phyloP scores from a whole-genome alignment of 2,329 filamentous ascomycete species.

The Penicillium psychrosexuale region DNA sequence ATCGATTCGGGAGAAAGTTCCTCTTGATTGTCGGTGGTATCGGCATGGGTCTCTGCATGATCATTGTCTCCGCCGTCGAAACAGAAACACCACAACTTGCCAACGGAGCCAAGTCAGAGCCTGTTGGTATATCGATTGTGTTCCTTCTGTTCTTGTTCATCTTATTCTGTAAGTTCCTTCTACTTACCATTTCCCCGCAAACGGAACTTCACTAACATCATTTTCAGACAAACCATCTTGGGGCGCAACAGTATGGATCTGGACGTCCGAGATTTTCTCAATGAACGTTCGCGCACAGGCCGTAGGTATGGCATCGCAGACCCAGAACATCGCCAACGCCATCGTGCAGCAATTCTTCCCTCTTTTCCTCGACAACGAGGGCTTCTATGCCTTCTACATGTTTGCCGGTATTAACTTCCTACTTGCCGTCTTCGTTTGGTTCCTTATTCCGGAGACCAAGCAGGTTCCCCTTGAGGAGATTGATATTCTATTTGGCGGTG shows the following conservation, averaged over 20 bases:
- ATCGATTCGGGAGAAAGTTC: slow-evolving; percentile 68
- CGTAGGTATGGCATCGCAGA: slow-evolving; percentile 63
- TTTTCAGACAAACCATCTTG: slow-evolving; percentile 63
- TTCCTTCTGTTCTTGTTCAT: slow-evolving; percentile 66
- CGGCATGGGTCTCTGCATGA: slow-evolving; percentile 69
- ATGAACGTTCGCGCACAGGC: slow-evolving; percentile 71
- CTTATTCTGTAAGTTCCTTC: slow-evolving; percentile 37
- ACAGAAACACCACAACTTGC: slow-evolving; percentile 54
- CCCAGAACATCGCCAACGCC: slow-evolving; percentile 63
- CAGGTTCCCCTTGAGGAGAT: slow-evolving; percentile 40
- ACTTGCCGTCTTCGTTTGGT: slow-evolving; percentile 51
- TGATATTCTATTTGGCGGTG: slow-evolving; percentile 38
- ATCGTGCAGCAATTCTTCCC: slow-evolving; percentile 71
- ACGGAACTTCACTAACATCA: slow-evolving; percentile 21
- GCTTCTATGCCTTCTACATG: slow-evolving; percentile 57
- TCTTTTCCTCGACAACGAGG: slow-evolving; percentile 59
- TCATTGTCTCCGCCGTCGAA: slow-evolving; percentile 59
- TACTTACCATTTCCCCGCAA: slow-evolving; percentile 9
- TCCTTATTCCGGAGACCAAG: slow-evolving; percentile 54
- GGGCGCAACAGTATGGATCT: slow-evolving; percentile 70
- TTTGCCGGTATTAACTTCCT: slow-evolving; percentile 53
- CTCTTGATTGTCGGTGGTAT: slow-evolving; percentile 65
- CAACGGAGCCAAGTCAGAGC: slow-evolving; percentile 53
- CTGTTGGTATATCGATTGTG: slow-evolving; percentile 66
- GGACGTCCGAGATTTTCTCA: slow-evolving; percentile 66